Conservation (phyloP, 2,329 filamentous ascomycete genomes). For the Fusarium nodosum region DNA sequence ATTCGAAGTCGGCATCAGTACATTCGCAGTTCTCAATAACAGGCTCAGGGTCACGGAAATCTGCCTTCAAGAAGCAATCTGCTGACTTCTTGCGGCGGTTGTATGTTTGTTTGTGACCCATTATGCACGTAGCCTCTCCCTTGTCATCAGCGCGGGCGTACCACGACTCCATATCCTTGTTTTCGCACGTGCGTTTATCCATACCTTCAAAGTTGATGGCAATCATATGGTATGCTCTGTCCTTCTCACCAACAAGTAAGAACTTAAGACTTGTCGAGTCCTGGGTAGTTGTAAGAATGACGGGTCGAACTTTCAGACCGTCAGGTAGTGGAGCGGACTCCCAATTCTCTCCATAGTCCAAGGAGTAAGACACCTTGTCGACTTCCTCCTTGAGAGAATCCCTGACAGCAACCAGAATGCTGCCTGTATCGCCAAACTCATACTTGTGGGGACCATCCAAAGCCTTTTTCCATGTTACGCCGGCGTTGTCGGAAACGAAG, state of each 20-base stretch:
- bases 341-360: conserved; percentile 93
- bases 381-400: conserved; percentile 76
- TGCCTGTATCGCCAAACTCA: conserved; percentile 94
- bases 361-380: conserved; percentile 77
- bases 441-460: conserved; percentile 91
- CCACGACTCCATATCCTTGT: conserved; percentile 89
- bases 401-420: conserved; percentile 84
- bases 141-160: conserved; percentile 84
- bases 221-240: conserved; percentile 73
- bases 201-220: conserved; percentile 87
- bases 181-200: conserved; percentile 82
- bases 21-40: conserved; percentile 84
- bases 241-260: conserved; percentile 76
- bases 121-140: conserved; percentile 86
- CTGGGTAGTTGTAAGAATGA: conserved; percentile 85
- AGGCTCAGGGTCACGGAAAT: conserved; percentile 83
- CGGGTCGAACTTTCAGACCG: conserved; percentile 75
- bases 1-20: conserved; percentile 89
- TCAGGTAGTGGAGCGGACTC: conserved; percentile 75
- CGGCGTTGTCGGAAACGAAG: conserved; percentile 92
- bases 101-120: conserved; percentile 95
- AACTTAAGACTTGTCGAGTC: conserved; percentile 96
- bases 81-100: conserved; percentile 86
- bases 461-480: conserved; percentile 82
- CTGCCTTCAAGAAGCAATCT: conserved; percentile 88